Conservation (phyloP, 2,329 filamentous ascomycete genomes). For the Verticillium isaacii region DNA sequence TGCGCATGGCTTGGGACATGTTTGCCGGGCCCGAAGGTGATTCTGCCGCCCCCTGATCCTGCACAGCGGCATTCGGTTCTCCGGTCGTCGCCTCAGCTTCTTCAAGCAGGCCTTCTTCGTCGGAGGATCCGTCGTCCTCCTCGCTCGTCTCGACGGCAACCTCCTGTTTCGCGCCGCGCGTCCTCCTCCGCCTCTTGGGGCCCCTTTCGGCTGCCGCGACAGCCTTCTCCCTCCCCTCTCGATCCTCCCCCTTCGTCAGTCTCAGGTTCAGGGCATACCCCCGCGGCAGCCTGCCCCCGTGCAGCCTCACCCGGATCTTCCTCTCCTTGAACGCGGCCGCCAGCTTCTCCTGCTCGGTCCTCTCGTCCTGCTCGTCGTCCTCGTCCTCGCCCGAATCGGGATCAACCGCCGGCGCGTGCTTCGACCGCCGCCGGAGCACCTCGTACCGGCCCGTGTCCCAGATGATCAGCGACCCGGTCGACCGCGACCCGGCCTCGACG, state of each 20-base stretch:
- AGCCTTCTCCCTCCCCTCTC: conserved; percentile 21
- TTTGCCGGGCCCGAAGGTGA: conserved; percentile 2
- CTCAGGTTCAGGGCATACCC: conserved; percentile 50
- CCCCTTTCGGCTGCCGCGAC: neutral
- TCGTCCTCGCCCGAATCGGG: conserved; percentile 23
- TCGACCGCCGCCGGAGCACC: conserved; percentile 38
- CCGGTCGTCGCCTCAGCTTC: neutral
- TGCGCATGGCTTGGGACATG: conserved; percentile 28
- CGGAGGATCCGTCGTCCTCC: conserved; percentile 17
- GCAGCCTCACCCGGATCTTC: conserved; percentile 52
- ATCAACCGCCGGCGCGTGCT: conserved; percentile 23
- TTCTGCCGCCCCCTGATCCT: neutral
- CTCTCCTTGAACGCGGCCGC: conserved; percentile 45
- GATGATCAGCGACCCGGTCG: conserved; percentile 54
- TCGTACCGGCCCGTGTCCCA: conserved; percentile 60
- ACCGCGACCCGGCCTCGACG: conserved; percentile 49
- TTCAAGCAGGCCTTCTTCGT: conserved; percentile 16
- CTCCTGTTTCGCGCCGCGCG: neutral
- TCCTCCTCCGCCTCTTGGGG: conserved; percentile 1
- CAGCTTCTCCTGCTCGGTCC: conserved; percentile 42
- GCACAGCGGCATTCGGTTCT: neutral
- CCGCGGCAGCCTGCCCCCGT: conserved; percentile 47
- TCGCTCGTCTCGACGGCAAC: conserved; percentile 5
- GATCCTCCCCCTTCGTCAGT: conserved; percentile 40
- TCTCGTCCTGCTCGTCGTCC: conserved; percentile 4